phyloP scores from a whole-genome alignment of 2,329 filamentous ascomycete genomes.

The Ilyonectria mors-panacis region DNA sequence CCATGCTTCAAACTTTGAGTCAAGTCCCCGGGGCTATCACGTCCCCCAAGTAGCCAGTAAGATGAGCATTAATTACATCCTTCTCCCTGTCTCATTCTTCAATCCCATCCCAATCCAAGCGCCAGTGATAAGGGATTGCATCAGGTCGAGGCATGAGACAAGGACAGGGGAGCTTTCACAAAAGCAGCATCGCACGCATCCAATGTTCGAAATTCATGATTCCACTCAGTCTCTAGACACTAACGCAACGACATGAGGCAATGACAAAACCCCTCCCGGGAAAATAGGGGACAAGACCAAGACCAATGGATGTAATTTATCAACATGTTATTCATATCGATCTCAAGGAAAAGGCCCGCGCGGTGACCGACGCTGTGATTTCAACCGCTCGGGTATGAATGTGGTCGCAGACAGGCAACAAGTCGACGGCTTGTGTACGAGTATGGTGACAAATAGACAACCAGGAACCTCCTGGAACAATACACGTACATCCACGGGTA shows the following conservation, averaged over 20 bases:
- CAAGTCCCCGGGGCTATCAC: not conserved
- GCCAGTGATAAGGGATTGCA: not conserved
- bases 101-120: not conserved
- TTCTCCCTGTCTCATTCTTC: not conserved
- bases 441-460: too few relatives aligned
- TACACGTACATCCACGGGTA: not conserved
- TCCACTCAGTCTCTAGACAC: not conserved
- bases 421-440: too few relatives aligned
- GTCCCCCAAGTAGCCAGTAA: not conserved
- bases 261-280: not conserved
- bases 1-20: not conserved
- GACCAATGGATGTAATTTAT: not conserved
- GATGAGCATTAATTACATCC: not conserved
- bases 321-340: not conserved
- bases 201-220: not conserved
- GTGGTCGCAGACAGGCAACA: not conserved
- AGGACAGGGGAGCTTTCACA: not conserved
- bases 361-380: not conserved
- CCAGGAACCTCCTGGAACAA: not conserved
- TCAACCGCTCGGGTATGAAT: not conserved
- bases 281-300: not conserved
- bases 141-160: not conserved
- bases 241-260: not conserved
- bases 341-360: not conserved
- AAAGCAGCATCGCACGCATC: not conserved